Evolutionary conservation across 768 basidiomycete species (phyloP).

Genomic region (Tulasnella sp.): DNA sequence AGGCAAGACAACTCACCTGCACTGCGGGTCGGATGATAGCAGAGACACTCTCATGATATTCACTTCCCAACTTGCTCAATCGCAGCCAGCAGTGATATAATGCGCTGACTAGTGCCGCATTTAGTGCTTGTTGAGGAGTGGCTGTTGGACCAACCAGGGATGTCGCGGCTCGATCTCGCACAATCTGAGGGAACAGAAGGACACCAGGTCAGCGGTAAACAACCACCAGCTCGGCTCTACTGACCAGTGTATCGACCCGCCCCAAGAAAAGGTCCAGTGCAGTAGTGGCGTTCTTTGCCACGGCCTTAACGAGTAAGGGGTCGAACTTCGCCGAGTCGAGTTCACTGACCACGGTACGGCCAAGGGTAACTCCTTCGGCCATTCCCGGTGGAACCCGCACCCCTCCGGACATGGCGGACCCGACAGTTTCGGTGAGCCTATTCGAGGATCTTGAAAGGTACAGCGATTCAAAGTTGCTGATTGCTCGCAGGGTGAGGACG

Average conservation of each 20-base stretch:
- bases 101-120: constrained; percentile 73
- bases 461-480: constrained; percentile 79
- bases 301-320: constrained; percentile 72
- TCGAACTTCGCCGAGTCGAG: constrained; percentile 91
- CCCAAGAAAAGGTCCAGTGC: constrained; percentile 66
- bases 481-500: constrained; percentile 74
- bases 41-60: constrained; percentile 60
- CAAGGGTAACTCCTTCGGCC: constrained; percentile 71
- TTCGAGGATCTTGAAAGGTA: constrained; percentile 82
- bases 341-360: constrained; percentile 79
- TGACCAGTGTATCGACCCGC: constrained; percentile 64
- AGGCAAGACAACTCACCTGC: constrained; percentile 44
- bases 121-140: constrained; percentile 71
- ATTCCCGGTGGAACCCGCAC: constrained; percentile 64
- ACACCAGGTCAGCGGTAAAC: not conserved
- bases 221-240: constrained; percentile 33
- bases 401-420: constrained; percentile 70
- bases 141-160: constrained; percentile 71
- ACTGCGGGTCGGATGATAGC: constrained; percentile 53
- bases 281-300: constrained; percentile 67
- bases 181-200: constrained; percentile 46
- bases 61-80: constrained; percentile 59
- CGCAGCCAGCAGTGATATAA: constrained; percentile 72
- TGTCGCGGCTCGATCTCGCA: constrained; percentile 72
- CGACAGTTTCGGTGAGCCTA: constrained; percentile 78